Evolutionary conservation across 129 eudicot species (phyloP).

Genomic region (Cynara cardunculus): DNA sequence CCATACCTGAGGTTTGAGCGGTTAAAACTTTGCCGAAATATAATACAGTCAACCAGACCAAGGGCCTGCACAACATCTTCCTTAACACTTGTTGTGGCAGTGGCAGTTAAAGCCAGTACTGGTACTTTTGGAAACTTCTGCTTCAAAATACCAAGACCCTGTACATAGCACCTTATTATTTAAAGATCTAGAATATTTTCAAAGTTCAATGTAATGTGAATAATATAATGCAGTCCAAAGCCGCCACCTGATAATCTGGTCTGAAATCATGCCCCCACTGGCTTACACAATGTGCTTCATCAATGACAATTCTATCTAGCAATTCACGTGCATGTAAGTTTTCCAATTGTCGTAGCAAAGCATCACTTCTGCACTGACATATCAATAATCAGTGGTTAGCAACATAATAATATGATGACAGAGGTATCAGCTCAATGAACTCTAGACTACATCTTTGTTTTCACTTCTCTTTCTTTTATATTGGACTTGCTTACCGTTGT

Average conservation of each 20-base stretch:
- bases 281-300: slow-evolving; percentile 99
- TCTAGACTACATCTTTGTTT: background rate
- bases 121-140: slow-evolving; percentile 90
- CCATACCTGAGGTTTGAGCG: slow-evolving; percentile 81
- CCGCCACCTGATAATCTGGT: slow-evolving; percentile 93
- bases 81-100: slow-evolving; percentile 94
- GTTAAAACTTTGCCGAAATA: slow-evolving; percentile 95
- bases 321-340: slow-evolving; percentile 63
- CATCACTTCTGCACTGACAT: slow-evolving; percentile 75
- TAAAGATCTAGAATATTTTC: background rate
- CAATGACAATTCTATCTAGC: slow-evolving; percentile 88
- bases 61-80: slow-evolving; percentile 99
- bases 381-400: slow-evolving; percentile 21
- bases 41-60: slow-evolving; percentile 84
- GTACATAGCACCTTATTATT: slow-evolving; percentile 24
- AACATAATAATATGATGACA: background rate
- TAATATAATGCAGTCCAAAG: background rate
- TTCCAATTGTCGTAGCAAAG: slow-evolving; percentile 77
- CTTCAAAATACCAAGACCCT: slow-evolving; percentile 98
- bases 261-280: slow-evolving; percentile 99
- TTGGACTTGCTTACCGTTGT: background rate
- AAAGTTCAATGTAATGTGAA: background rate
- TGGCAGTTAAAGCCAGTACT: slow-evolving; percentile 96
- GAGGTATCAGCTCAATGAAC: background rate
- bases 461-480: slow-evolving; percentile 11